Evolutionary conservation across 768 basidiomycete species (phyloP).

Genomic region (Rhodosporidiobolus sp.): DNA sequence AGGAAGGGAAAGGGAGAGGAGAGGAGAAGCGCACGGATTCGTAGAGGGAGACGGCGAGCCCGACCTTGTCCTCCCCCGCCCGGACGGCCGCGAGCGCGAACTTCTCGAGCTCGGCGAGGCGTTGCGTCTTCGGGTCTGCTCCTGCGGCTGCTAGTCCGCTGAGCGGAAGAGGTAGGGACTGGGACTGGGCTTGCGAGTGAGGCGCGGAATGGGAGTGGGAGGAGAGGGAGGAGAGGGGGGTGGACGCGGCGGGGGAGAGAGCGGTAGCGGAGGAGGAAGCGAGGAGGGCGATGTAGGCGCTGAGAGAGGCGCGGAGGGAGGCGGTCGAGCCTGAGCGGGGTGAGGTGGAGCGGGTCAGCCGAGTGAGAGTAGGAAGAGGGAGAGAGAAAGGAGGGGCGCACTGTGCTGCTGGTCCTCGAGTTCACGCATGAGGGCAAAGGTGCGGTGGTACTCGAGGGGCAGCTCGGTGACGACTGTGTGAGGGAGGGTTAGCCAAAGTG

Average conservation of each 20-base stretch:
- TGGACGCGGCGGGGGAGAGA: neutral
- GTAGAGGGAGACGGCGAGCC: slow-evolving; percentile 65
- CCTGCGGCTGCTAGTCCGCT: too few relatives aligned
- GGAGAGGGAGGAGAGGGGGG: neutral
- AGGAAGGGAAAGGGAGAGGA: neutral
- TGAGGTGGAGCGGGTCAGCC: neutral
- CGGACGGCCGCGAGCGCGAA: slow-evolving; percentile 10
- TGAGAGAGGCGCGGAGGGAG: neutral
- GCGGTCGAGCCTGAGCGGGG: neutral
- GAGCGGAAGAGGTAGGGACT: too few relatives aligned
- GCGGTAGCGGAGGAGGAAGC: neutral
- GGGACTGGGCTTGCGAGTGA: neutral
- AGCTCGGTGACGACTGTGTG: slow-evolving; percentile 71
- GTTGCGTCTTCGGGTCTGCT: too few relatives aligned
- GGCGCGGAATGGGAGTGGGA: neutral
- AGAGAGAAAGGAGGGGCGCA: slow-evolving; percentile 45
- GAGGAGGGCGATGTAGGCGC: too few relatives aligned
- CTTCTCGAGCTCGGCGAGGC: neutral
- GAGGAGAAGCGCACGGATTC: slow-evolving; percentile 58
- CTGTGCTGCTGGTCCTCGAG: slow-evolving; percentile 66
- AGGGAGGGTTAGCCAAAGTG: neutral
- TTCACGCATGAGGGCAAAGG: slow-evolving; percentile 67
- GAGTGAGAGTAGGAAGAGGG: too few relatives aligned
- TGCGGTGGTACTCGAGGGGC: slow-evolving; percentile 69
- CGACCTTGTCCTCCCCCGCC: slow-evolving; percentile 66